These are phyloP conservation scores for Tripidium arundinaceum DNA, from an alignment of 202 grass and related monocot genomes.

Conservation along the genomic window DNA sequence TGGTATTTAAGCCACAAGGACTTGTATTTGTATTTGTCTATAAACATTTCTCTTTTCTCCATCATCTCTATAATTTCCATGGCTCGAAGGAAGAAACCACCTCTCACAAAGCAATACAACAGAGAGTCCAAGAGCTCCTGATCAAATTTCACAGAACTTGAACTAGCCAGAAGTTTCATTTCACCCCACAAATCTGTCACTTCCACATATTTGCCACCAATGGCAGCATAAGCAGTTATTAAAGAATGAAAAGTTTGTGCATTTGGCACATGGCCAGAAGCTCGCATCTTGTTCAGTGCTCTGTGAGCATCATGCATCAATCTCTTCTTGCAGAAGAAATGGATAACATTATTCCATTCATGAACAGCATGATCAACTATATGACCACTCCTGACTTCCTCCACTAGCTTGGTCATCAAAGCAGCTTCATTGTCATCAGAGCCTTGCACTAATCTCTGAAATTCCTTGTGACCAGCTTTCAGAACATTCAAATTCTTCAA, in stretches of 20 bases:
- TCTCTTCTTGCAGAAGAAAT: constrained; percentile 94
- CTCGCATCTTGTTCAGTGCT: constrained; percentile 78
- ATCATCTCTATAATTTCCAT: constrained; percentile 95
- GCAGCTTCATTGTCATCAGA: constrained; percentile 38
- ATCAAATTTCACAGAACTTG: constrained; percentile 75
- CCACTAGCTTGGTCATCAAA: constrained; percentile 65
- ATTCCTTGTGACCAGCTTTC: constrained; percentile 42
- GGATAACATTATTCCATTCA: constrained; percentile 89
- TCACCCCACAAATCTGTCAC: constrained; percentile 92
- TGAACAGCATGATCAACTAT: constrained; percentile 58
- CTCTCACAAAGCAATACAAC: constrained; percentile 93
- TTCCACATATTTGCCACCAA: constrained; percentile 82
- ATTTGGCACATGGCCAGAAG: constrained; percentile 73
- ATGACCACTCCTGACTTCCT: constrained; percentile 67
- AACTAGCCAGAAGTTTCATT: constrained; percentile 76
- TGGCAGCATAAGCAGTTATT: constrained; percentile 65
- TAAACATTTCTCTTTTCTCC: constrained; percentile 68
- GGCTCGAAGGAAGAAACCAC: constrained; percentile 91
- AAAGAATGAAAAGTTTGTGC: constrained; percentile 88
- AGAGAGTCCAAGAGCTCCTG: constrained; percentile 84
- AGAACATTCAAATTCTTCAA: constrained; percentile 56
- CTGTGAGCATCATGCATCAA: constrained; percentile 87
- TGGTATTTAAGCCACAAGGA: constrained; percentile 95
- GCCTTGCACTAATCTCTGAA: constrained; percentile 41
- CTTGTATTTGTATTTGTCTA: constrained; percentile 93